Base-by-base conservation (phyloP, 768 basidiomycete genomes). In the Gloeostereum incarnatum region DNA sequence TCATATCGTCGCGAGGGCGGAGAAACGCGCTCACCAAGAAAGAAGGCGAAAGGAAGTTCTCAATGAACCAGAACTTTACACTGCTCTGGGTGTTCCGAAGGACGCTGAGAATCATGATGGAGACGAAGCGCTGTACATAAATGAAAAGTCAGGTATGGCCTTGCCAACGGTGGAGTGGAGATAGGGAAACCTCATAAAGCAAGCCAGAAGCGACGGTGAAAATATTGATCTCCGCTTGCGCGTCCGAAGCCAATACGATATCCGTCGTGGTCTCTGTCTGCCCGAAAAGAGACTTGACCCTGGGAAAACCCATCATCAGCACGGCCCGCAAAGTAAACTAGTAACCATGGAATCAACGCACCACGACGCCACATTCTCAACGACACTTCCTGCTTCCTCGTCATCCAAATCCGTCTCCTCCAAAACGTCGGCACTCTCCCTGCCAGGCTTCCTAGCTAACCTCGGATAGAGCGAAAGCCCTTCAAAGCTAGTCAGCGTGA, bases 61-160 rank as follows among this genome's bases (percentile, higher is more conserved):
- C 88, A 46, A 99, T 98, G 61, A 98, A 98, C 96, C 96, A 98
- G 63, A 98, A 99, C 58, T 99, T 99, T 58, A 99, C 93, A 19
- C 78, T 84, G 51, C 83, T 86, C 14, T 91, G 80, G 13, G 96
- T 98, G 53, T 98, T 94, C 27, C 81, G 81, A 46, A 98, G 67
- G 22, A 99, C 96, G 48, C 91, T 94, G 24, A 97, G 68, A 40
- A 97, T 89, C 96, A 98, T 99, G 62, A 99, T 97, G 6, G 89
- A 90, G 0, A 81, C 92, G 60, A 99, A 98, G 11, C 96, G 81
- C 91, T 98, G 46, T 30, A 13, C 20, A 32, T 11, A 48, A 38
- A 34, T 31, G n/a, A 6, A 45, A 24, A 8, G 20, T 25, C 6
- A 19, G 34, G 5, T 14, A 5, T 31, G 24, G 14, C 10, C 16